Evolutionary conservation across 345 rosid genomes (phyloP), one percentile per base, ranked within the genome.

Genomic region (Arabidopsis arenosa): DNA sequence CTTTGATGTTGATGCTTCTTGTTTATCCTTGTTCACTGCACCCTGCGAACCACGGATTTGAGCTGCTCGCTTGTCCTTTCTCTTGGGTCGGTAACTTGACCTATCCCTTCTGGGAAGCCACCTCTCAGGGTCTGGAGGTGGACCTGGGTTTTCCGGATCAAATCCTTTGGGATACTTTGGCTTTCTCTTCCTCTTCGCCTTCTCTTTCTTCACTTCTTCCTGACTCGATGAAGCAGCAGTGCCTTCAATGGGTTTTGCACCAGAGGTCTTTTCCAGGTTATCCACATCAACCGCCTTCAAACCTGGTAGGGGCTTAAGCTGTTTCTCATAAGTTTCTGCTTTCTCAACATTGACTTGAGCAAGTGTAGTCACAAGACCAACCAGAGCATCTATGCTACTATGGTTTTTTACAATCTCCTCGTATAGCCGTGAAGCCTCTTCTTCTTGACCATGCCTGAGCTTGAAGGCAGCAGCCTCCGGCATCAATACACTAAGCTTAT

Each of bases 81-180:
- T 87, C 84, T 90, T 92, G 62, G 98, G 97, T 80, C 87, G 82
- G 80, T 85, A 92, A 81, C 92, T 94, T 2, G 98, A 94, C 78
- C 97, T 85, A 70, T 94, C 98, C 71, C 97, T 90, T 88, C 78
- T 92, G 2, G 97, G 97, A 26, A 95, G 97, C 99, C 99, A 95
- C 80, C 99, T 86, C 79, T 92, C 99, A 2, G 97, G 99, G 73
- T 95, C 97, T 0, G 99, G 97, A 33, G 92, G 97, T 66, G 99
- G 97, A 61, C 99, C 99, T 0, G 97, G 97, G 85, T 95, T 89
- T 0, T 91, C 88, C 0, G 93, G 96, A 82, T 95, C 97, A 35
- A 90, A 94, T n/a, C 98, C 98, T 84, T 89, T 92, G 4, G 97
- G 99, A 63, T 92, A 95, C 85, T 83, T 94, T 26, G 98, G 98